Percentiles rank a stretch among this genome's conserved stretches.
These are phyloP conservation scores for Podospora conica DNA, from an alignment of 495 filamentous ascomycete genomes.

Conservation along the genomic window DNA sequence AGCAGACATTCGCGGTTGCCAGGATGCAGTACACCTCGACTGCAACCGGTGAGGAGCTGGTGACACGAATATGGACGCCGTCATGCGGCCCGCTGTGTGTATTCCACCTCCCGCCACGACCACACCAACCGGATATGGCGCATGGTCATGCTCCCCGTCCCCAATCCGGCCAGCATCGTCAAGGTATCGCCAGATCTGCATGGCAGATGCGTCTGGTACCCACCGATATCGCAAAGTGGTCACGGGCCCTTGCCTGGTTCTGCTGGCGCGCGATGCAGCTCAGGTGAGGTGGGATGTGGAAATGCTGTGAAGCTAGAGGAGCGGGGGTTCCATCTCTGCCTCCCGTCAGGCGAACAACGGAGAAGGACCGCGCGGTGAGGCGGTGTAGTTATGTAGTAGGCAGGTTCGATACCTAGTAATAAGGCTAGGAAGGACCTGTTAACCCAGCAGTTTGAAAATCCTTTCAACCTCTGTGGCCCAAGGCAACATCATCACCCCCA, in stretches of 20 bases:
- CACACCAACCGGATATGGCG: not conserved
- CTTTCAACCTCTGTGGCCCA: no score
- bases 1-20: not conserved
- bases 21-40: not conserved
- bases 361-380: not conserved
- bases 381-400: not conserved
- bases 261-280: not conserved
- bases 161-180: not conserved
- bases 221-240: not conserved
- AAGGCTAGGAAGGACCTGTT: not conserved
- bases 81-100: not conserved
- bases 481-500: not conserved
- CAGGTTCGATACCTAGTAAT: no score
- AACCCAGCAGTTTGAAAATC: not conserved
- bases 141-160: not conserved
- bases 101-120: not conserved
- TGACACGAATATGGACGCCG: not conserved
- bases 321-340: not conserved
- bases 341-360: not conserved
- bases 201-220: not conserved
- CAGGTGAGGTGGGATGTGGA: not conserved
- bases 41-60: not conserved
- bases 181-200: not conserved
- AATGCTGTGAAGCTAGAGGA: not conserved
- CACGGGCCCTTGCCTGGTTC: not conserved